Conservation (phyloP, 2,329 filamentous ascomycete genomes). For the Ciborinia camelliae region DNA sequence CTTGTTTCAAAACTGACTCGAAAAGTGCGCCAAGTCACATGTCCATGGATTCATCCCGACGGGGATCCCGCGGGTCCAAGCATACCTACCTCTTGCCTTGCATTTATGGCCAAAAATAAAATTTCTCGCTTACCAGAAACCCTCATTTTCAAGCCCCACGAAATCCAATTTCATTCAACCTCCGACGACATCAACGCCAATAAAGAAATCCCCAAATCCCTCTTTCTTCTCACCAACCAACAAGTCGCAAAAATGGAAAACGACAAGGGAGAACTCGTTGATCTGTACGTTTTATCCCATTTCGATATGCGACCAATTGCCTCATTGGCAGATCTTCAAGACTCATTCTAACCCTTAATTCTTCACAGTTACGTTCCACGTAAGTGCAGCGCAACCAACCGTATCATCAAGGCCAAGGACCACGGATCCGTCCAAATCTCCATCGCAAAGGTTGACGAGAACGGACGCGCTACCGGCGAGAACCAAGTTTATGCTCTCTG, state of each 20-base stretch:
- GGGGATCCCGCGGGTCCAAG: too few relatives aligned
- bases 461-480: slow-evolving; percentile 89
- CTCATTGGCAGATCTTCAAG: neutral
- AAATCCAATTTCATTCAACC: slow-evolving; percentile 33
- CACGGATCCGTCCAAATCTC: slow-evolving; percentile 98
- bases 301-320: neutral
- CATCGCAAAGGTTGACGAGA: slow-evolving; percentile 98
- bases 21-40: slow-evolving; percentile 18
- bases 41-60: neutral
- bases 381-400: slow-evolving; percentile 98
- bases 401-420: slow-evolving; percentile 99
- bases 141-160: slow-evolving; percentile 21
- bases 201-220: slow-evolving; percentile 19
- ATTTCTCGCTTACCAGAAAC: slow-evolving; percentile 19
- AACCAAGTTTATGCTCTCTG: slow-evolving; percentile 96
- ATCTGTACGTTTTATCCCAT: slow-evolving; percentile 68
- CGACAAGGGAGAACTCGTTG: slow-evolving; percentile 99
- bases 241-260: slow-evolving; percentile 84
- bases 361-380: slow-evolving; percentile 82
- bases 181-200: slow-evolving; percentile 36
- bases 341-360: slow-evolving; percentile 18
- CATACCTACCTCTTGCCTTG: too few relatives aligned
- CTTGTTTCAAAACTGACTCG: slow-evolving; percentile 6
- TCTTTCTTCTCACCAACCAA: slow-evolving; percentile 29
- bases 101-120: slow-evolving; percentile 14